A percentile compares a stretch with the other conserved stretches of the same genome.
phyloP scores from a whole-genome alignment of 306 rosid species.

The Prunus dulcis region DNA sequence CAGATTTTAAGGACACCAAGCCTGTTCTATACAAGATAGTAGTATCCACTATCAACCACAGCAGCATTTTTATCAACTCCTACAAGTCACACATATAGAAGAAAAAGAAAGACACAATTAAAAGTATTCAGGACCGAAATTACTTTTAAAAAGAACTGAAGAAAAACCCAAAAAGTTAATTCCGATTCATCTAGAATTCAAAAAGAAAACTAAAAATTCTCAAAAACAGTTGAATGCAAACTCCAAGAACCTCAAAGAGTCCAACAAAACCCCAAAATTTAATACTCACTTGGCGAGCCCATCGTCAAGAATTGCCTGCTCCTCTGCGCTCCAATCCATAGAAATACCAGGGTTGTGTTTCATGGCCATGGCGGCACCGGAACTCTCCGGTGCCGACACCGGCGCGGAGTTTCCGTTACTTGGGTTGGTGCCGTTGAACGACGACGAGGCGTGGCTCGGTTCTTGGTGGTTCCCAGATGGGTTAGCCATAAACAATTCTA shows the following conservation, averaged over 20 bases:
- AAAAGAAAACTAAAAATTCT: neutral
- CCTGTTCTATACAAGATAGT: neutral
- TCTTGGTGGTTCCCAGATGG: constrained; percentile 78
- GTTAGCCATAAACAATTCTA: constrained; percentile 55
- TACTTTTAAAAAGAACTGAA: neutral
- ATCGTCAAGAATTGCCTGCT: constrained; percentile 75
- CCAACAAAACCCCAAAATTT: neutral
- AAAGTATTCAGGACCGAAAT: neutral
- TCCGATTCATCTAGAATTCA: neutral
- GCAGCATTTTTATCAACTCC: neutral
- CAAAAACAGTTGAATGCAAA: neutral
- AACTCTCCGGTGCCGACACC: constrained; percentile 51
- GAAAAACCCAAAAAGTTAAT: neutral
- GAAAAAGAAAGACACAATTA: neutral
- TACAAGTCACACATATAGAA: neutral
- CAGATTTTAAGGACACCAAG: neutral
- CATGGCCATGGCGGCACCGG: constrained; percentile 55
- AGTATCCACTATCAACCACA: neutral
- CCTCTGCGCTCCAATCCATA: constrained; percentile 81
- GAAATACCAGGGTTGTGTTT: constrained; percentile 95
- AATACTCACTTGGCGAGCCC: constrained; percentile 73
- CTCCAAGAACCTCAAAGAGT: neutral
- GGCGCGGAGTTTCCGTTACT: constrained; percentile 57
- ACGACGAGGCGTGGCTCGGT: constrained; percentile 59
- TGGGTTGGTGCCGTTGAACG: constrained; percentile 57